Evolutionary conservation across 805 yeast species (phyloP), one percentile per base, ranked within the genome.

Genomic region (Millerozyma acaciae): DNA sequence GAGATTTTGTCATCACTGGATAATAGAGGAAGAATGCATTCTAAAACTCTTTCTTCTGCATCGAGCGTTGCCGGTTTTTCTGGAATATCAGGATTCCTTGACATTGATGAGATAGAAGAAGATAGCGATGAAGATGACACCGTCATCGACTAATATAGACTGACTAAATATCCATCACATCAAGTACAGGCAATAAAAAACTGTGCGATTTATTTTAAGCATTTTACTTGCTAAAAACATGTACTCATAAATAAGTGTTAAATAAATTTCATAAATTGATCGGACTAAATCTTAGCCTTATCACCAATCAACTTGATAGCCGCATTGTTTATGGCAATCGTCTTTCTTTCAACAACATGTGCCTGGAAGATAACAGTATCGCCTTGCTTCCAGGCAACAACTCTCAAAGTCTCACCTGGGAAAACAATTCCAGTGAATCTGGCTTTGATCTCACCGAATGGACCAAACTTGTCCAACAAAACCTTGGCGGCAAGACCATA

Each of bases 371-470:
- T 67, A 32, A 87, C 80, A 30, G 68, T 53, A 42, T 75, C 80
- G 36, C 83, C 82, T 33, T 76, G 71, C 58, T 80, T 84, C 98
- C 98, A 90, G 19, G 94, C 95, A 33, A 64, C 64, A 18, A 90
- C 77, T 47, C 73, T 74, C 57, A 90, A 70, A 10, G 84, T 80
- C 62, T 90, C 97, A 45, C 97, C 98, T 6, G 97, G 97, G 75
- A 76, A 89, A 16, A 90, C 97, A 48, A 84, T 80, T 50, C 88
- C 88, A 14, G 95, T 75, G 61, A 90, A 90, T 55, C 97, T 79
- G 10, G 77, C 93, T 69, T 90, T 90, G 57, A 87, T 73, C 67
- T 88, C 96, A 51, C 74, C 74, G 60, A 81, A 84, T 23, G 73
- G 68, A 29, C 98, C 97, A 60, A 65, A 90, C 50, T 84, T 72